Base-by-base conservation (phyloP, 371 early-diverging fungal species). In the Apophysomyces ossiformis region DNA sequence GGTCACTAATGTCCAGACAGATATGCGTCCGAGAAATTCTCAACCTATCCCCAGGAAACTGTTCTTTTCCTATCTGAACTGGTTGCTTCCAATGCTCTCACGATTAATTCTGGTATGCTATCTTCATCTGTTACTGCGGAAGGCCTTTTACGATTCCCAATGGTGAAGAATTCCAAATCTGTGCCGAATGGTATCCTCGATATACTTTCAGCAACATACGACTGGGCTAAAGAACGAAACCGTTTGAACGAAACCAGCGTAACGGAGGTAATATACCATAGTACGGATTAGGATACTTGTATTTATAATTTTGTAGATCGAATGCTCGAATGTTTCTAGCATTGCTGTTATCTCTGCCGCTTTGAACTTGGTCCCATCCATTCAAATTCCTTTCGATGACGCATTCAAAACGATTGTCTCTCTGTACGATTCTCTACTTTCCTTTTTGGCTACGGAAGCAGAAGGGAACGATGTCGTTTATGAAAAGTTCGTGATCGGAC, bases 91-190 rank as follows among this genome's bases (percentile, higher is more conserved):
- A 73, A 83, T 36, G 69, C 78, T 1, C 65, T 87, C 5, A 59
- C 57, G 0, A 58, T 87, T 44, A 68, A 76, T 18, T 73, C 85
- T 7, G 87, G 85, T 8, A 74, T 77, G 44, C 61, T 87, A 37
- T 82, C 86, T 4, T 81, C 85, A 4, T 76, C 76, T 16, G 73
- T 89, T 5, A 84, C 85, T 11, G 65, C 84, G 1, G 77, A 83
- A 41, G 88, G 86, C 8, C 64, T 87, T n/a, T 35, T 89, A n/a
- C 84, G 85, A 11, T 86, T 88, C 62, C 86, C 88, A 7, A 58
- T 63, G 7, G 63, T 54, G 7, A 75, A 76, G 36, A 57, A 60
- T 1, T 37, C 69, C 1, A 72, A 74, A 32, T 67, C 74, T 6
- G 61, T 85, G 21, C 58, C 69, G 5, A 58, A 70, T 6, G 75